Evolutionary conservation across 352 stramenopile genomes (phyloP).

Genomic region (Hyaloperonospora brassicae): DNA sequence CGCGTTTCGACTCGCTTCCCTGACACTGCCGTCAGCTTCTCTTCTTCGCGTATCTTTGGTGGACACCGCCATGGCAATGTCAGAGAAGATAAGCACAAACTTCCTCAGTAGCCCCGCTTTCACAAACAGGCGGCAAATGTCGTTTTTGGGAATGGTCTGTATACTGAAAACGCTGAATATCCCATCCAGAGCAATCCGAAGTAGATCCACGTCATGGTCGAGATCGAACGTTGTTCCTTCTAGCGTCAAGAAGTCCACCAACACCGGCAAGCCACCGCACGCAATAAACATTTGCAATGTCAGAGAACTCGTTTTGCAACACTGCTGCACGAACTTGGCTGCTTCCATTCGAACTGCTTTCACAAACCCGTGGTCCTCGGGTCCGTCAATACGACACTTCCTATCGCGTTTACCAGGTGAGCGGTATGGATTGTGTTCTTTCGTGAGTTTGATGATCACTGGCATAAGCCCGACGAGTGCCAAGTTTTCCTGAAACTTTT

Average conservation of each 20-base stretch:
- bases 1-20: conserved; percentile 6
- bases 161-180: conserved; percentile 88
- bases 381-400: conserved; percentile 12
- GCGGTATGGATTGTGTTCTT: conserved; percentile 37
- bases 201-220: conserved; percentile 43
- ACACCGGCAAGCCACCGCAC: conserved; percentile 80
- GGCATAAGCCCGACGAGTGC: conserved; percentile 86
- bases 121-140: conserved; percentile 92
- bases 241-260: conserved; percentile 74
- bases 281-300: conserved; percentile 92
- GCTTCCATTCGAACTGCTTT: conserved; percentile 74
- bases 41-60: conserved; percentile 14
- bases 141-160: conserved; percentile 88
- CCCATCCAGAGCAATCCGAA: conserved; percentile 84
- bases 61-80: conserved; percentile 44
- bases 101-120: conserved; percentile 86
- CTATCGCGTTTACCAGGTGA: conserved; percentile 15
- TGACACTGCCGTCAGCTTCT: conserved; percentile 6
- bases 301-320: conserved; percentile 79
- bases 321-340: conserved; percentile 83
- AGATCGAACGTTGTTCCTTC: conserved; percentile 19
- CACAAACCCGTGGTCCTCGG: conserved; percentile 30
- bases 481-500: conserved; percentile 88
- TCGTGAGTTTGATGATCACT: conserved; percentile 85
- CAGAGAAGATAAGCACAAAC: conserved; percentile 83